Evolutionary conservation across 1,284 basidiomycete species (phyloP), one percentile per base, ranked within the genome.

Genomic region (Ganoderma boninense): DNA sequence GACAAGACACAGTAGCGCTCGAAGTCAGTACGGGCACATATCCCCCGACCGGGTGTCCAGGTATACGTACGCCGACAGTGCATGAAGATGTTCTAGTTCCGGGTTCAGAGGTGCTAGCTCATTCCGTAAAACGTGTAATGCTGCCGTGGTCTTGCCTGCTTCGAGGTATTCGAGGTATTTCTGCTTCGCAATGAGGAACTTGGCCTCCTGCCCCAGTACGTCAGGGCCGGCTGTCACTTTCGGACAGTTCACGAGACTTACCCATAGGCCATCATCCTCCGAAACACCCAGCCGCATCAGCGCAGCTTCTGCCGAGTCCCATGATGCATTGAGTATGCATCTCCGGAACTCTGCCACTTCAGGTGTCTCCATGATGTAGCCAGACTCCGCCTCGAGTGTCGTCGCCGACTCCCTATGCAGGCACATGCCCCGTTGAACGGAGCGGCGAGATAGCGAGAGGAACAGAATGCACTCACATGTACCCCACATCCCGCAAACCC

Each of bases 151-250:
- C 81, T 93, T 92, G 71, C 90, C 88, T 2, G 89, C 86, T 78
- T 99, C 97, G 63, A 99, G 86, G n/a, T 95, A 86, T 79, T 99
- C 97, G 57, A 99, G 87, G 80, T 98, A 99, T 83, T 98, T 97
- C 87, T 99, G 97, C 82, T 95, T 93, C 70, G 92, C 92, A 69
- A 99, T 93, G 73, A 97, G 84, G 81, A 97, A 98, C 73, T 87
- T 91, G 26, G 95, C 92, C 76, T 93, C 90, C 92, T 97, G 75
- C 59, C 62, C 64, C n/a, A 44, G 35, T 18, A 67, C 35, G 42
- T 67, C 49, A 73, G 71, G 77, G 75, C 61, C 67, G 29, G 71
- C 76, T 69, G 68, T 63, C 62, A 73, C 75, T 70, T 23, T 63
- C 62, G 32, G 68, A 56, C 64, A 54, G 35, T 61, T 38, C 62